phyloP scores from a whole-genome alignment of 768 basidiomycete species.

The Strobilomyces dryophilus region DNA sequence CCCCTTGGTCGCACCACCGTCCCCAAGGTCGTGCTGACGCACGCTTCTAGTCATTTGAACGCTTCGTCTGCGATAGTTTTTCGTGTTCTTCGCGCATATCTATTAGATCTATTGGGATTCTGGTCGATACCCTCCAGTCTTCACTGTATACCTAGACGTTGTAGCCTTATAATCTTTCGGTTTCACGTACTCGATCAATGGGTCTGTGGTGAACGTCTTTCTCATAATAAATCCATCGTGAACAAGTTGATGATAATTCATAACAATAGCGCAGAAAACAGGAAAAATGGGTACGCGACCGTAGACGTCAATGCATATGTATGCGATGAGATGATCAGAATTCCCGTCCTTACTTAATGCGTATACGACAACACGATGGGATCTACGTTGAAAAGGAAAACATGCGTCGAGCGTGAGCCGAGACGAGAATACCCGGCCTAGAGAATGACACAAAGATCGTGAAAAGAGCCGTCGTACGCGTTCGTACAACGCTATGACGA shows the following conservation, averaged over 20 bases:
- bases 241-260: background rate
- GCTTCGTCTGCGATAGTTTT: background rate
- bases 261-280: background rate
- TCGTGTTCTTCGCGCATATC: background rate
- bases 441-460: background rate
- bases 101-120: slow-evolving; percentile 6
- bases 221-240: background rate
- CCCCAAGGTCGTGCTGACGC: background rate
- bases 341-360: slow-evolving; percentile 26
- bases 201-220: background rate
- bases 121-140: slow-evolving; percentile 15
- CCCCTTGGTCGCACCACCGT: background rate
- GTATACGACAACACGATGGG: slow-evolving; percentile 13
- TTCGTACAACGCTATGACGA: slow-evolving; percentile 48
- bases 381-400: slow-evolving; percentile 9
- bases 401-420: slow-evolving; percentile 10
- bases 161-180: slow-evolving; percentile 33
- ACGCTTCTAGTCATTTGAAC: slow-evolving; percentile 35
- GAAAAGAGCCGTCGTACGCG: background rate
- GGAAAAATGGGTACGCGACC: slow-evolving; percentile 1
- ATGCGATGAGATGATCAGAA: slow-evolving; percentile 17
- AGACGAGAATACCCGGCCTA: slow-evolving; percentile 11
- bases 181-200: background rate
- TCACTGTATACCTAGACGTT: slow-evolving; percentile 35
- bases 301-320: slow-evolving; percentile 4